Base-by-base conservation (phyloP, 2,329 filamentous ascomycete species). In the Fusarium burgessii region DNA sequence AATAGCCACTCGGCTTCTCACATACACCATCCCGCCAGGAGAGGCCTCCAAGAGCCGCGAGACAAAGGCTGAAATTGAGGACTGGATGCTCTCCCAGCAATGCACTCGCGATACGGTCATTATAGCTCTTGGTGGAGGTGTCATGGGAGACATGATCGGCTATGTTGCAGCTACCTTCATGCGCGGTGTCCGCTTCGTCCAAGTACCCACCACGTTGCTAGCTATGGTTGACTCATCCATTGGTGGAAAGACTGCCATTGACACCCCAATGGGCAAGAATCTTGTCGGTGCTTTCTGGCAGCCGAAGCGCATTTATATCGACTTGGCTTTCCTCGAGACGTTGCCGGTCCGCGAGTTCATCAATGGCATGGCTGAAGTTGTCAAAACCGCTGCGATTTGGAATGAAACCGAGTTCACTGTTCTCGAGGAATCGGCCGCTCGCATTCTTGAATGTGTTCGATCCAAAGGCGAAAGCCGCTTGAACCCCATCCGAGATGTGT, bases 151-250 rank as follows among this genome's bases (percentile, higher is more conserved):
- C 81, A 92, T 99, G 92, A 95, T 97, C 70, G 96, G 96, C 56
- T 99, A 97, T 80, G 94, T 98, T 55, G 96, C 96, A 25, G 94
- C 96, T 41, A 99, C 96, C 40, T 99, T 98, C 83, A 99, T 99
- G 96, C 92, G 96, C 74, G 96, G 96, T 60, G 92, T 99, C 69
- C 93, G 93, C 74, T 97, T 97, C 79, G 94, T 98, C 43, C 96
- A 99, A 82, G 95, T 99, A 49, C 96, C 96, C 2, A 99, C 96
- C 13, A 97, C 95, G 1, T 86, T 99, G 62, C 87, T 99, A 57
- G 90, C 96, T 71, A 99, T 99, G 96, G 96, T 99, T 43, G 96
- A 99, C 82, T 98, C 95, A 47, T 97, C 94, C 40, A 98, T 99
- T 78, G 96, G 96, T 68, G 96, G 96, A 70, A 99, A 99, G 86